Evolutionary conservation across 2,329 filamentous ascomycete species (phyloP), one percentile per base, ranked within the genome.

Genomic region (Alternaria brassicicola): DNA sequence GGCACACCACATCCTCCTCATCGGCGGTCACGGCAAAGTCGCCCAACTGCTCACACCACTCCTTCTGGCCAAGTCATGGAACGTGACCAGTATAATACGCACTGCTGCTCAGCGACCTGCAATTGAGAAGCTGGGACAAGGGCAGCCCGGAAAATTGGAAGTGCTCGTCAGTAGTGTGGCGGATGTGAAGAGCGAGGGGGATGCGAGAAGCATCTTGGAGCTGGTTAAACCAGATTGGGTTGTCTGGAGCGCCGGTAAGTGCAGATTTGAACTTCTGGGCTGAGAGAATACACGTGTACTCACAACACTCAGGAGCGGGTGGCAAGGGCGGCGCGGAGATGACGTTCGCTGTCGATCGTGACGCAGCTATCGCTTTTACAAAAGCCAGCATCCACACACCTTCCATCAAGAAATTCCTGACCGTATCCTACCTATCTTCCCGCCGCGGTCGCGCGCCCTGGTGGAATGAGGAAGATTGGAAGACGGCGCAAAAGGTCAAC

Each of bases 21-120:
- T 95, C 62, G 91, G 91, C 70, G 92, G 91, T 69, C 91, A 93
- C 80, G 92, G 92, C 79, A 92, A 93, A 75, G 78, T 95, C 59
- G 86, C 91, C 65, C 86, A 91, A 57, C 79, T 89, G 41, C 84
- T 95, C 36, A 95, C 91, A 8, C 90, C 89, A 1, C 83, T 93
- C 58, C 86, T 96, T 7, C 86, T 95, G 39, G 82, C 87, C 49
- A 86, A 88, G 64, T 86, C 86, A 31, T 94, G 91, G 89, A 86
- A 86, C 64, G 89, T 96, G 52, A 93, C 89, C 59, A 91, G 88
- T 74, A 81, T 95, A 60, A 89, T 96, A 75, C 89, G 92, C 69
- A 85, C 87, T 63, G 80, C 86, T n/a, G 86, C 87, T 0, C 91
- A 95, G 65, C 83, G 85, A 41, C 72, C 81, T 3, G 80, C 87